Conservation (phyloP, 306 rosid species). For the Cicer bijugum region DNA sequence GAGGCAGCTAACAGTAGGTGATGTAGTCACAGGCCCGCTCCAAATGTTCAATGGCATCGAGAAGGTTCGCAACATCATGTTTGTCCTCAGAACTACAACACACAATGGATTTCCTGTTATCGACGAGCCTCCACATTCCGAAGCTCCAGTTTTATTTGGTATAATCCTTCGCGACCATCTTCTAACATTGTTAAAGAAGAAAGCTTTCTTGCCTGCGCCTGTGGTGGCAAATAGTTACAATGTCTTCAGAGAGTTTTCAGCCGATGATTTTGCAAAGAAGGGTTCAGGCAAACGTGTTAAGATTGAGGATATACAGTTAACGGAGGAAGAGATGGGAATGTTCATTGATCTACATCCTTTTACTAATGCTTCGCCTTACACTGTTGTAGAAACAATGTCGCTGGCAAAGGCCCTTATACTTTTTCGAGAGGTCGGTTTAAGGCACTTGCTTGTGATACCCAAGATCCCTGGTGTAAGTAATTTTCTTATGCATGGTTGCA, state of each 20-base stretch:
- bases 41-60: constrained; percentile 80
- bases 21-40: constrained; percentile 86
- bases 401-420: constrained; percentile 81
- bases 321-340: constrained; percentile 86
- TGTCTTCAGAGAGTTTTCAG: constrained; percentile 54
- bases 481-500: constrained; percentile 35
- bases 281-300: constrained; percentile 57
- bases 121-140: constrained; percentile 73
- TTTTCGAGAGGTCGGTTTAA: constrained; percentile 81
- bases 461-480: constrained; percentile 78
- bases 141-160: constrained; percentile 71
- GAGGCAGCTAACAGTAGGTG: constrained; percentile 83
- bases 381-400: constrained; percentile 93
- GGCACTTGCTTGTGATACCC: constrained; percentile 92
- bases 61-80: constrained; percentile 77
- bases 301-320: constrained; percentile 65
- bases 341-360: constrained; percentile 87
- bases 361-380: constrained; percentile 84
- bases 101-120: constrained; percentile 94
- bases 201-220: constrained; percentile 61
- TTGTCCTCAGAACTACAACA: constrained; percentile 62
- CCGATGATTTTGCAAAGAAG: constrained; percentile 74
- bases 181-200: constrained; percentile 74
- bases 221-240: constrained; percentile 33
- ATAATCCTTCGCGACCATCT: constrained; percentile 83